Percentiles rank a stretch among this genome's conserved stretches.
These are phyloP conservation scores for Rubia yunnanensis DNA, from an alignment of 257 asterid genomes.

Conservation along the genomic window DNA sequence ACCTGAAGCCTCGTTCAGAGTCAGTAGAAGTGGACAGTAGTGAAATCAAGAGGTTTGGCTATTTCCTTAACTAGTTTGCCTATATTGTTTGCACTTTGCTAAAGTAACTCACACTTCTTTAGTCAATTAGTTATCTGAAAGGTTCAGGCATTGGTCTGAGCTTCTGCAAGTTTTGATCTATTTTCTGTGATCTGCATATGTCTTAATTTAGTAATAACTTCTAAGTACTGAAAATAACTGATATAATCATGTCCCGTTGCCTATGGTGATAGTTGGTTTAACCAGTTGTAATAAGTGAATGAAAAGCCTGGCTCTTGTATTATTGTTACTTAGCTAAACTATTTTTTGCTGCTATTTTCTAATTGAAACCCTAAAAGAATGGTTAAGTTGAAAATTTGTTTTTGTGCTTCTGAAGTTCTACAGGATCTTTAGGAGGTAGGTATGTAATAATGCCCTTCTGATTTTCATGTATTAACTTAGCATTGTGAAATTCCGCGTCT, in stretches of 20 bases:
- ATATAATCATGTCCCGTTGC: neutral
- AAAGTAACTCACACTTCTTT: neutral
- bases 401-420: neutral
- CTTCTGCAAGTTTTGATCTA: neutral
- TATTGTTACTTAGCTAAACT: neutral
- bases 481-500: neutral
- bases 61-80: neutral
- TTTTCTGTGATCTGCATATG: neutral
- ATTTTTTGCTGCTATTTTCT: neutral
- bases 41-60: constrained; percentile 49
- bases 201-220: neutral
- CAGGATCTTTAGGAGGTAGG: neutral
- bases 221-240: neutral
- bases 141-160: neutral
- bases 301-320: neutral
- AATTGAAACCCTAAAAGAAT: neutral
- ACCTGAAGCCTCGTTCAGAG: constrained; percentile 62
- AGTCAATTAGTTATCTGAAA: neutral
- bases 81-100: neutral
- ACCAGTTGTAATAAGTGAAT: neutral
- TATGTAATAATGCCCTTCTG: neutral
- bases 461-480: neutral
- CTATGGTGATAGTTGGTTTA: neutral
- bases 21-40: constrained; percentile 30
- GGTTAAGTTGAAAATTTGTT: neutral